A percentile compares a stretch with the other conserved stretches of the same genome.
Evolutionary conservation across 2,329 filamentous ascomycete genomes (phyloP).

Genomic region (Colletotrichum sp.): DNA sequence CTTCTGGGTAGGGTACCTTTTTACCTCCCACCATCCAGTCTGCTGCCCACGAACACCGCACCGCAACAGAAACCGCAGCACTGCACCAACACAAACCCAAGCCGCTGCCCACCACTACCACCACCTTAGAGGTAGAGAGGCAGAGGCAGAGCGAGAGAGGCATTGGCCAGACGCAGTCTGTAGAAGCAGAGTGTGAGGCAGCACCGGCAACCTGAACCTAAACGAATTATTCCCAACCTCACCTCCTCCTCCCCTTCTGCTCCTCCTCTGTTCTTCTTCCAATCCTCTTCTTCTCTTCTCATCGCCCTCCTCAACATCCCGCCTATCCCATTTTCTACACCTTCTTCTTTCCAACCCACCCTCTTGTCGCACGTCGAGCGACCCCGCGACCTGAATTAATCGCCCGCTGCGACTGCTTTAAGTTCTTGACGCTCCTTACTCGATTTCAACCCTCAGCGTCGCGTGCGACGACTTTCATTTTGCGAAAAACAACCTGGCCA

Average conservation of each 20-base stretch:
- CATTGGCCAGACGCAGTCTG: background rate
- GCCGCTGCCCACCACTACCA: background rate
- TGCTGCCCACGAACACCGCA: background rate
- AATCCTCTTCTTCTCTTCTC: background rate
- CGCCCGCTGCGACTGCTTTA: slow-evolving; percentile 1
- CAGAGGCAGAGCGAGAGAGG: background rate
- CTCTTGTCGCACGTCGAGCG: slow-evolving; percentile 14
- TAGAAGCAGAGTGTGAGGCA: background rate
- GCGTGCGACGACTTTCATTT: slow-evolving; percentile 23
- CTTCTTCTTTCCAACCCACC: background rate
- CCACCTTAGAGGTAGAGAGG: background rate
- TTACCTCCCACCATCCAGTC: background rate
- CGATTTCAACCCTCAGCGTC: slow-evolving; percentile 15
- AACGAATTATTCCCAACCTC: slow-evolving; percentile 19
- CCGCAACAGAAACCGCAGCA: background rate
- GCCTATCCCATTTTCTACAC: background rate
- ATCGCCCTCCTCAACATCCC: background rate
- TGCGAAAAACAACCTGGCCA: slow-evolving; percentile 15
- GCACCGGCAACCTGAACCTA: slow-evolving; percentile 11
- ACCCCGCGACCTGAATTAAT: slow-evolving; percentile 8
- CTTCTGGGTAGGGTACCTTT: background rate
- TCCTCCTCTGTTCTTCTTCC: background rate
- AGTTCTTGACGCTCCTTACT: slow-evolving; percentile 19
- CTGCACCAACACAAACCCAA: background rate
- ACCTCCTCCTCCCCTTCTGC: background rate